A percentile compares a stretch with the other conserved stretches of the same genome.
These are phyloP conservation scores for Flueggea neowawraea DNA, from an alignment of 441 rosid genomes.

Conservation along the genomic window DNA sequence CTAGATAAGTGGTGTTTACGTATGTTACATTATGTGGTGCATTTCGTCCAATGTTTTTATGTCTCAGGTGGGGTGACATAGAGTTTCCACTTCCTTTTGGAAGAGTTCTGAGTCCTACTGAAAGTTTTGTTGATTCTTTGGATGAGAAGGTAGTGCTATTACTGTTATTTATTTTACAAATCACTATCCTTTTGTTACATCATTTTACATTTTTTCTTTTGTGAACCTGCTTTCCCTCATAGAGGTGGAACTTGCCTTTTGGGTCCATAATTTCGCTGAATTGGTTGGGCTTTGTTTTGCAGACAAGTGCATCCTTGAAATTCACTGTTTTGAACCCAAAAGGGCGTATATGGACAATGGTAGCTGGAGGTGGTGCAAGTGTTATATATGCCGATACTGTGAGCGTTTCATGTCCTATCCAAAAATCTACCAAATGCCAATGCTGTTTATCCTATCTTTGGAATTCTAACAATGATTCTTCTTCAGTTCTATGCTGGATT, in stretches of 20 bases:
- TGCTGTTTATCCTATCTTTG: neutral
- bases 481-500: neutral
- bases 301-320: slow-evolving; percentile 98
- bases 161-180: too few relatives aligned
- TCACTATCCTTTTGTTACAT: too few relatives aligned
- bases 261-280: neutral
- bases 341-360: slow-evolving; percentile 98
- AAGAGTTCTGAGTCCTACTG: slow-evolving; percentile 81
- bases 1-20: too few relatives aligned
- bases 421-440: neutral
- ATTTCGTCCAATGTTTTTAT: neutral
- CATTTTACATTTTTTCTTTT: too few relatives aligned
- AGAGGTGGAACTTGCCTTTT: neutral
- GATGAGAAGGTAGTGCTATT: slow-evolving; percentile 70
- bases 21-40: too few relatives aligned
- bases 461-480: neutral
- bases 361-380: slow-evolving; percentile 98
- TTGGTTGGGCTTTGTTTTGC: slow-evolving; percentile 11
- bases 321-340: slow-evolving; percentile 91
- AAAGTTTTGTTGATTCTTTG: slow-evolving; percentile 78
- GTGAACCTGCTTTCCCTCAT: too few relatives aligned
- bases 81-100: slow-evolving; percentile 96
- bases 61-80: slow-evolving; percentile 76
- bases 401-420: slow-evolving; percentile 15
- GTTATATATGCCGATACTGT: slow-evolving; percentile 97